phyloP scores from a whole-genome alignment of 2,329 filamentous ascomycete genomes.

The Aspergillus sp. region DNA sequence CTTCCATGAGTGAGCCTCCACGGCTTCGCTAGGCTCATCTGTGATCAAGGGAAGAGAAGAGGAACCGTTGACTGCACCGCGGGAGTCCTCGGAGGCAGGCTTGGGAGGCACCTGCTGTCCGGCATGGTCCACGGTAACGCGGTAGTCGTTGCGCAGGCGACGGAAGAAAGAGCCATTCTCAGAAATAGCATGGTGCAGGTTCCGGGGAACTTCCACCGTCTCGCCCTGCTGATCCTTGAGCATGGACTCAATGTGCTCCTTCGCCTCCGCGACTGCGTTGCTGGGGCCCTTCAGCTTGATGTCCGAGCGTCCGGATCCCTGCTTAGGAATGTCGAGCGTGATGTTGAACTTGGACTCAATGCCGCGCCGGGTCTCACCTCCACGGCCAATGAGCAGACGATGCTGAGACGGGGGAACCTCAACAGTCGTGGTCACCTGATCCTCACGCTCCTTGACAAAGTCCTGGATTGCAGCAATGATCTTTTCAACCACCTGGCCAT shows the following conservation, averaged over 20 bases:
- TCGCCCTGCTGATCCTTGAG: slow-evolving; percentile 86
- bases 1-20: slow-evolving; percentile 79
- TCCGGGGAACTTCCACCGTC: slow-evolving; percentile 79
- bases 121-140: slow-evolving; percentile 88
- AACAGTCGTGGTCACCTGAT: slow-evolving; percentile 73
- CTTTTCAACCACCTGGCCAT: slow-evolving; percentile 80
- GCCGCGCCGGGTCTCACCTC: slow-evolving; percentile 80
- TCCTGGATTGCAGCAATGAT: slow-evolving; percentile 79
- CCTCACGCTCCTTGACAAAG: slow-evolving; percentile 81
- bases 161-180: slow-evolving; percentile 95
- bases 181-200: slow-evolving; percentile 75
- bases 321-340: slow-evolving; percentile 85
- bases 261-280: slow-evolving; percentile 78
- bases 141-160: slow-evolving; percentile 78
- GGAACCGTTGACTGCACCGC: slow-evolving; percentile 59
- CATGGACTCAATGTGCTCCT: slow-evolving; percentile 74
- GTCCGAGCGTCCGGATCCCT: slow-evolving; percentile 78
- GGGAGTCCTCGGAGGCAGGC: slow-evolving; percentile 54
- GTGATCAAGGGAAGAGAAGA: slow-evolving; percentile 83
- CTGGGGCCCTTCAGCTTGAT: slow-evolving; percentile 83
- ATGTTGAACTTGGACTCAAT: slow-evolving; percentile 86
- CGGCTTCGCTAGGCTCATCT: slow-evolving; percentile 68
- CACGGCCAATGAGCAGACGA: slow-evolving; percentile 84
- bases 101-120: slow-evolving; percentile 75
- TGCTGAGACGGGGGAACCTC: slow-evolving; percentile 91